Conservation (phyloP, 2,329 filamentous ascomycete species). For the Scedosporium minutisporum region DNA sequence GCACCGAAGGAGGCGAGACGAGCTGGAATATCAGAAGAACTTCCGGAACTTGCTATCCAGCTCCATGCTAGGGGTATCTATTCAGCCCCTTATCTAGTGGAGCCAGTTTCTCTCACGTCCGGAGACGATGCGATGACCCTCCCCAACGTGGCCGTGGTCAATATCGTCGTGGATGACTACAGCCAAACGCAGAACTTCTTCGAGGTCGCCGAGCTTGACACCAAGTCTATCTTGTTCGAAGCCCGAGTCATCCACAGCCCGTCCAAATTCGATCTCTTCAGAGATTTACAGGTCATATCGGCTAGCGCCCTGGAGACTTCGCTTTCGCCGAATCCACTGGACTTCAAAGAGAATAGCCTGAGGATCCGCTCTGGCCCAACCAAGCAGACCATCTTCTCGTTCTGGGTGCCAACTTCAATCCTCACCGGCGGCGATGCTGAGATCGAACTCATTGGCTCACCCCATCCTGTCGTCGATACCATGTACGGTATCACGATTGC, state of each 20-base stretch:
- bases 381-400: background rate
- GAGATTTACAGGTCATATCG: background rate
- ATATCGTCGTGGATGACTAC: background rate
- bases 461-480: background rate
- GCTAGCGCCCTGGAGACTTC: background rate
- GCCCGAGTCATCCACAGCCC: background rate
- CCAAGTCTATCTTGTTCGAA: background rate
- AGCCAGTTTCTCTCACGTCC: background rate
- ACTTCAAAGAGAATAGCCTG: background rate
- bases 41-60: constrained; percentile 1
- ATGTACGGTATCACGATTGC: constrained; percentile 3
- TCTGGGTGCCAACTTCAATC: constrained; percentile 1
- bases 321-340: background rate
- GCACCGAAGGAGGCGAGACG: background rate
- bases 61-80: background rate
- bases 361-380: background rate
- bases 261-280: background rate
- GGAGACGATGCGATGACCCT: background rate
- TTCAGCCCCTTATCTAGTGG: background rate
- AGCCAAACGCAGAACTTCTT: background rate
- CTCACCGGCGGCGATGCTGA: background rate
- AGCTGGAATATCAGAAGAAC: background rate
- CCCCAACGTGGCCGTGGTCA: background rate
- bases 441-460: background rate
- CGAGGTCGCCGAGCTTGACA: background rate